Base-by-base conservation (phyloP, 2,329 filamentous ascomycete genomes). In the Sordariomycetes sp. region DNA sequence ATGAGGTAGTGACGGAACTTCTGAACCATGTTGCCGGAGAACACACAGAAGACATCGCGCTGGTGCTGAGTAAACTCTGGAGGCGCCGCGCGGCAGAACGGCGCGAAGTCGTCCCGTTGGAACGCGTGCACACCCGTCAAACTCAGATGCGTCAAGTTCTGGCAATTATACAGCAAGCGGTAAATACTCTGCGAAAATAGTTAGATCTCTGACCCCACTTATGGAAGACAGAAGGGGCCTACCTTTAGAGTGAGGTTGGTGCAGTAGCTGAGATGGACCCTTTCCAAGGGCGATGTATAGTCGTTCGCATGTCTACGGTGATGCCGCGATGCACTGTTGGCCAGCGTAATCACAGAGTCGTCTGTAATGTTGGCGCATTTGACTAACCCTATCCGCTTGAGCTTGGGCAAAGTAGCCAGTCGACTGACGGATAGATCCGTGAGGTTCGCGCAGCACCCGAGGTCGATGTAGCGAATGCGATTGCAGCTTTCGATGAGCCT, bases 211-310 rank as follows among this genome's bases (percentile, higher is more conserved):
- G 10, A 30, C 6, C 10, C 12, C 5, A 14, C 10, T 24, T 3
- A 12, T 8, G 10, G 12, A 10, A 7, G 12, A 17, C 17, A 5
- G 7, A 19, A 10, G 11, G 6, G 35, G 64, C 78, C 58, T 70
- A 92, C 88, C 57, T 76, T 73, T 33, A 94, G 68, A 2, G 83
- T 92, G 34, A 98, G 61, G 43, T 85, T 82, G 26, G 84, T 77
- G 59, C 92, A 98, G 55, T 98, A 96, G 57, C 88, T 95, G 25
- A 98, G 70, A 65, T 98, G 92, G 8, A 98, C 92, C 46, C 92
- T 75, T 63, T 98, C 92, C 18, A 98, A 64, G 48, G 82, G 88
- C 15, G 68, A 67, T 38, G 67, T 66, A 34, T 64, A 76, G 42
- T 72, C 70, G 37, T 67, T 61, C 16, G 68, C 62, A 14, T 64